Evolutionary conservation across 352 stramenopile genomes (phyloP).

Genomic region (Pythium plurisporium): DNA sequence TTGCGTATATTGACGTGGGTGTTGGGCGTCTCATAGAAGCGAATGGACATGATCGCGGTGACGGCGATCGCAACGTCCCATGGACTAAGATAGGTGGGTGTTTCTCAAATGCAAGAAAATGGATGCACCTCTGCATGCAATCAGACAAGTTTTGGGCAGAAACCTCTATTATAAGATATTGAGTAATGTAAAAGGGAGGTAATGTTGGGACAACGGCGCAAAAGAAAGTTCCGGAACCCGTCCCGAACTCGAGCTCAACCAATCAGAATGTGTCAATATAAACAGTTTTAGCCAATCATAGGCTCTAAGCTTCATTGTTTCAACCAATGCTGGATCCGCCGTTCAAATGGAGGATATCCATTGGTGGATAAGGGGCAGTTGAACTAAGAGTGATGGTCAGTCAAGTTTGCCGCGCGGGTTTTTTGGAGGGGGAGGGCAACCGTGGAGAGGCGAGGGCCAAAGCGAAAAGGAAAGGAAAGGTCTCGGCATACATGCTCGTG

Average conservation of each 20-base stretch:
- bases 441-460: neutral
- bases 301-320: no score
- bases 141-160: neutral
- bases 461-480: constrained; percentile 1
- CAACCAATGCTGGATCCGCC: no score
- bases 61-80: neutral
- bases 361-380: constrained; percentile 16
- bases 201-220: neutral
- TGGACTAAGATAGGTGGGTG: constrained; percentile 18
- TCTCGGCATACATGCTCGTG: neutral
- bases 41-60: neutral
- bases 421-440: constrained; percentile 2
- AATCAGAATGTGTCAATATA: constrained; percentile 2
- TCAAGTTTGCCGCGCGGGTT: constrained; percentile 11
- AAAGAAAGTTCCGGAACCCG: constrained; percentile 5
- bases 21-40: neutral
- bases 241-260: constrained; percentile 1
- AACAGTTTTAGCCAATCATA: neutral
- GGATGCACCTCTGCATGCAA: no score
- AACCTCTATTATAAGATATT: neutral
- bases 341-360: neutral
- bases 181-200: neutral
- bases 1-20: neutral
- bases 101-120: no score
- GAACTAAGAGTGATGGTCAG: constrained; percentile 24